Conservation (phyloP, 2,329 filamentous ascomycete genomes). For the Epichloe gansuensis region DNA sequence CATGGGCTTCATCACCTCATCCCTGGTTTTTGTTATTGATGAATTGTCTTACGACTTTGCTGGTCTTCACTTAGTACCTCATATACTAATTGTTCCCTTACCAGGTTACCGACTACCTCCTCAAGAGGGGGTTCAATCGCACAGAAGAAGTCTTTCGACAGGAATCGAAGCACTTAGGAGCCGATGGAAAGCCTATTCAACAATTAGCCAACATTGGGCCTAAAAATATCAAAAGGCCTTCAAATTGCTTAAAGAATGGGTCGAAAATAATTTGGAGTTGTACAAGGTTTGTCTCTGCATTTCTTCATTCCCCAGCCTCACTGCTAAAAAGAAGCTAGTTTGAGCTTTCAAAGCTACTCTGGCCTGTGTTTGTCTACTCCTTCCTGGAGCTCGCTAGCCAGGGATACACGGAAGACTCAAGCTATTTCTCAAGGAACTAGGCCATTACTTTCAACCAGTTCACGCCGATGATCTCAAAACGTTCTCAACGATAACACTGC, state of each 20-base stretch:
- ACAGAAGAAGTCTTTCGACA: conserved; percentile 88
- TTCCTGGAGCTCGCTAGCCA: conserved; percentile 69
- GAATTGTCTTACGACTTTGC: background rate
- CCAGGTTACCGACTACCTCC: conserved; percentile 80
- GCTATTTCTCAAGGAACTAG: conserved; percentile 58
- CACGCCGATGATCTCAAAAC: conserved; percentile 71
- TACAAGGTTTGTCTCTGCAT: conserved; percentile 56
- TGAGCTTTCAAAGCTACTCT: conserved; percentile 76
- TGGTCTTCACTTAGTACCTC: background rate
- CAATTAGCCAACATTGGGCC: conserved; percentile 58
- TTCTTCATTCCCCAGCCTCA: background rate
- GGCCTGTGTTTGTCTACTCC: conserved; percentile 91
- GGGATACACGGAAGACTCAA: conserved; percentile 59
- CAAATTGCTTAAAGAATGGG: conserved; percentile 64
- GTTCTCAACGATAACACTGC: conserved; percentile 61
- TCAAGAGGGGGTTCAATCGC: conserved; percentile 86
- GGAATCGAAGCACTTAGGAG: conserved; percentile 74
- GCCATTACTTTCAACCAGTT: conserved; percentile 57
- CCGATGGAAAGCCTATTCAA: conserved; percentile 66
- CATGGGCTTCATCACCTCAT: background rate
- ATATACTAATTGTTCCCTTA: conserved; percentile 7
- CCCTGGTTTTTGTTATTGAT: background rate
- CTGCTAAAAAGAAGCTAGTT: conserved; percentile 37
- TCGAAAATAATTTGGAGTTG: conserved; percentile 83
- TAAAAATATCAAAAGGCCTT: conserved; percentile 68